A percentile compares a stretch with the other conserved stretches of the same genome.
Conservation (phyloP, 129 eudicot genomes). For the Gnaphalium uliginosum region DNA sequence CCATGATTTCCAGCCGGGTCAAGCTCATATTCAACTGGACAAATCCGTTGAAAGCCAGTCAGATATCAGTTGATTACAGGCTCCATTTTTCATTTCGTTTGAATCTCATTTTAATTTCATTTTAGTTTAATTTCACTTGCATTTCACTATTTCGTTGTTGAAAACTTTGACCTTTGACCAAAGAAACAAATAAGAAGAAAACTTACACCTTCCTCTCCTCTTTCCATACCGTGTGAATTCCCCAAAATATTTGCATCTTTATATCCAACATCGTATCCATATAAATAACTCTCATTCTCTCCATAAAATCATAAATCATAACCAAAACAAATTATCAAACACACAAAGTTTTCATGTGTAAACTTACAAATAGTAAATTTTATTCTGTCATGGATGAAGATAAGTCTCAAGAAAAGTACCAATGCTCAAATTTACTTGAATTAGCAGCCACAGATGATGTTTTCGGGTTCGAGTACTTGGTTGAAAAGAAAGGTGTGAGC, state of each 20-base stretch:
- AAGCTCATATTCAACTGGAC: constrained; percentile 37
- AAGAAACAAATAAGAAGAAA: constrained; percentile 49
- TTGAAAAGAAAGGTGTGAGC: constrained; percentile 47
- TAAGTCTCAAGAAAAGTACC: constrained; percentile 21
- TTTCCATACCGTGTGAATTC: constrained; percentile 34
- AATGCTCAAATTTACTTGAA: constrained; percentile 60
- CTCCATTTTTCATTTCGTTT: constrained; percentile 20
- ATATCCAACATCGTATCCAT: constrained; percentile 33
- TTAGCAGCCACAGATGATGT: constrained; percentile 76
- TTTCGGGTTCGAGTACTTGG: constrained; percentile 39
- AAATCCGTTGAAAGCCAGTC: constrained; percentile 46
- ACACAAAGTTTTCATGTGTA: constrained; percentile 45
- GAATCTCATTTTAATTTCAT: constrained; percentile 17
- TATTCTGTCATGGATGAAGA: constrained; percentile 51
- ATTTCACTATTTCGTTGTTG: constrained; percentile 20
- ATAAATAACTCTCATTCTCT: constrained; percentile 25
- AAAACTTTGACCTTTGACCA: constrained; percentile 65
- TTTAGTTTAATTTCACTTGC: constrained; percentile 20
- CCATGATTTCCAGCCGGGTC: constrained; percentile 32
- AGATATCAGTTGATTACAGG: constrained; percentile 34
- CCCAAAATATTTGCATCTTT: constrained; percentile 1
- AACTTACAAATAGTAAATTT: constrained; percentile 34
- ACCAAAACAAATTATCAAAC: constrained; percentile 5
- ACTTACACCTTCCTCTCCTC: constrained; percentile 67
- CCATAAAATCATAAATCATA: background rate